These are phyloP conservation scores for Kodamaea laetipori DNA, from an alignment of 805 yeast species.

Conservation along the genomic window DNA sequence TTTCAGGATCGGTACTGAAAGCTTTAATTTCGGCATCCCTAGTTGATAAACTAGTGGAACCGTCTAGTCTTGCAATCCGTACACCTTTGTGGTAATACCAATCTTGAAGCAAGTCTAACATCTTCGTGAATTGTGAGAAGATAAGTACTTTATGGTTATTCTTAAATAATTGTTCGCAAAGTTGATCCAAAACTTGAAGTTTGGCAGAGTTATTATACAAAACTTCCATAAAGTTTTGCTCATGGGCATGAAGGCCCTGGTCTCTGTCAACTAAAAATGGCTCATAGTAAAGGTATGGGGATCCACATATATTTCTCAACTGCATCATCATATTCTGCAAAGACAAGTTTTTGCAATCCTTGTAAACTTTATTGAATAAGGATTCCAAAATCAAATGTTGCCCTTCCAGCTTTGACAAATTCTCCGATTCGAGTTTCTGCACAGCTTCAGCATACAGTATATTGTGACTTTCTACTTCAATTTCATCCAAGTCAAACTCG, in stretches of 20 bases:
- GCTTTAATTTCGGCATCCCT: constrained; percentile 63
- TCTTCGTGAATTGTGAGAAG: constrained; percentile 82
- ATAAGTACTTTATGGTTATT: constrained; percentile 70
- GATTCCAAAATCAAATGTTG: constrained; percentile 18
- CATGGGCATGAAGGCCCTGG: constrained; percentile 28
- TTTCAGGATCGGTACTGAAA: constrained; percentile 39
- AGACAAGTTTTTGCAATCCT: constrained; percentile 35
- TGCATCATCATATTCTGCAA: constrained; percentile 80
- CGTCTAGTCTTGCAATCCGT: constrained; percentile 68
- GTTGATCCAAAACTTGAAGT: constrained; percentile 64
- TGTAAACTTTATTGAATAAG: constrained; percentile 17
- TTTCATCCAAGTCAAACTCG: constrained; percentile 21
- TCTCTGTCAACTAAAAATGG: constrained; percentile 57
- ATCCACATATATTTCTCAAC: constrained; percentile 77
- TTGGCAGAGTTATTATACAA: constrained; percentile 68
- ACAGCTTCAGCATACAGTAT: constrained; percentile 11
- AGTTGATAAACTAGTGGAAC: constrained; percentile 63
- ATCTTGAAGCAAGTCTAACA: constrained; percentile 80
- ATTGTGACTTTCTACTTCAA: background rate
- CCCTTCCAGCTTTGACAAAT: constrained; percentile 11
- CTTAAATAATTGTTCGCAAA: constrained; percentile 52
- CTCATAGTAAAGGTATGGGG: constrained; percentile 80
- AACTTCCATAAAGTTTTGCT: constrained; percentile 30
- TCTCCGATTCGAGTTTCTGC: constrained; percentile 20
- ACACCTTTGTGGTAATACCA: constrained; percentile 58